phyloP scores from a whole-genome alignment of 768 basidiomycete genomes.

The Lenzites betulinus region DNA sequence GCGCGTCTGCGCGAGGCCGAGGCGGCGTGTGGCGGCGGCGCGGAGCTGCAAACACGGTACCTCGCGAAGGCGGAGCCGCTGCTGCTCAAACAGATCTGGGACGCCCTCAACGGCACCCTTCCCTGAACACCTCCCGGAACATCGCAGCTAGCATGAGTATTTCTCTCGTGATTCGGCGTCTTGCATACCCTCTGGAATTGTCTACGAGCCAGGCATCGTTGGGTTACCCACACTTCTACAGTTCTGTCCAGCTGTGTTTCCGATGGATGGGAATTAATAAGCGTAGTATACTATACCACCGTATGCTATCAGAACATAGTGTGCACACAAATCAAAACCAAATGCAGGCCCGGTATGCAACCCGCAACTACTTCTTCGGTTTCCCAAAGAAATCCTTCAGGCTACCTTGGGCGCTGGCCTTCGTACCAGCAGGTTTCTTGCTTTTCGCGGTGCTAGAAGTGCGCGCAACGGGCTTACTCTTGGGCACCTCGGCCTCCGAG shows the following conservation, averaged over 20 bases:
- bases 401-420: constrained; percentile 22
- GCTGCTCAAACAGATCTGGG: constrained; percentile 66
- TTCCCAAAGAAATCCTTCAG: constrained; percentile 30
- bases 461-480: constrained; percentile 17
- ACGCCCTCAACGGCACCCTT: constrained; percentile 22
- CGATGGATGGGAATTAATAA: too few species aligned
- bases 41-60: constrained; percentile 59
- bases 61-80: constrained; percentile 69
- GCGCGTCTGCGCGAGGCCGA: constrained; percentile 66
- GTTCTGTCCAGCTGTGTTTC: too few species aligned
- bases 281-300: neutral
- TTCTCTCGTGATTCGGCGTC: too few species aligned
- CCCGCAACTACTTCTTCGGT: constrained; percentile 19
- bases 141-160: too few species aligned
- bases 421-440: constrained; percentile 19
- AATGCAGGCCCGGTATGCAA: too few species aligned
- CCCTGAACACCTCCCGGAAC: neutral
- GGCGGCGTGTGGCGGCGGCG: constrained; percentile 55
- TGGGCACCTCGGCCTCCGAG: constrained; percentile 7
- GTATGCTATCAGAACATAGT: neutral
- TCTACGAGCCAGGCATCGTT: too few species aligned
- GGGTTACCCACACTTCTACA: too few species aligned
- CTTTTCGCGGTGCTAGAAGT: constrained; percentile 9
- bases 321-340: too few species aligned
- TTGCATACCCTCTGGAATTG: too few species aligned